Evolutionary conservation across 2,329 filamentous ascomycete species (phyloP), one percentile per base, ranked within the genome.

Genomic region (Monosporascus cannonballus): DNA sequence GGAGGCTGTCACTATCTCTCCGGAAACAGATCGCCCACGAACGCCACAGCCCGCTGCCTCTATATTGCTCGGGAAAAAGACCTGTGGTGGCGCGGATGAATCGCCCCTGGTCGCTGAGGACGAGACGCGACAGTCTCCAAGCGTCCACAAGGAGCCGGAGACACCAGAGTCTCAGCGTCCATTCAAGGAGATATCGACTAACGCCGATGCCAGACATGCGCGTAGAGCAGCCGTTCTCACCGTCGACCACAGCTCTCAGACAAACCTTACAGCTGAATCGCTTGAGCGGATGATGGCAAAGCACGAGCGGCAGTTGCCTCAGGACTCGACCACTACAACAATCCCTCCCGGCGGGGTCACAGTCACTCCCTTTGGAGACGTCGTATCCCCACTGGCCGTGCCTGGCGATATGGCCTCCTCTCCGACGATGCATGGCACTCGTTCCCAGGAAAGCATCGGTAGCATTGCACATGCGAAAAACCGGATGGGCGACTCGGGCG

Each of bases 181-280:
- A 0, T 78, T 89, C 61, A 81, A 76, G 65, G 81, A 85, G 61
- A 75, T 87, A 14, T 83, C 84, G n/a, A 73, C 73, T 51, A 88
- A 87, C 62, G 70, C 76, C 3, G 71, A 68, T 54, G 63, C 69
- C 49, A 72, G 71, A 20, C 62, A 71, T 24, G 48, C 59, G 6
- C 75, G 73, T 53, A 78, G 74, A 62, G 62, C 58, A 22, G 50
- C 66, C 22, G 56, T 72, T 41, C 68, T 72, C 51, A 86, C 78
- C 55, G 73, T 77, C 20, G 90, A 96, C 62, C 86, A 87, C 59
- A 82, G 85, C 50, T 87, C 88, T 15, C 93, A 96, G 71, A 96
- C 92, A 24, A 78, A 86, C 39, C 76, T 96, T 30, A 95, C 90
- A n/a, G 82, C 89, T 0, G 82, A 87, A 48, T 85, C 87, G 52